Conservation (phyloP, 1,284 basidiomycete species). For the Abortiporus biennis region DNA sequence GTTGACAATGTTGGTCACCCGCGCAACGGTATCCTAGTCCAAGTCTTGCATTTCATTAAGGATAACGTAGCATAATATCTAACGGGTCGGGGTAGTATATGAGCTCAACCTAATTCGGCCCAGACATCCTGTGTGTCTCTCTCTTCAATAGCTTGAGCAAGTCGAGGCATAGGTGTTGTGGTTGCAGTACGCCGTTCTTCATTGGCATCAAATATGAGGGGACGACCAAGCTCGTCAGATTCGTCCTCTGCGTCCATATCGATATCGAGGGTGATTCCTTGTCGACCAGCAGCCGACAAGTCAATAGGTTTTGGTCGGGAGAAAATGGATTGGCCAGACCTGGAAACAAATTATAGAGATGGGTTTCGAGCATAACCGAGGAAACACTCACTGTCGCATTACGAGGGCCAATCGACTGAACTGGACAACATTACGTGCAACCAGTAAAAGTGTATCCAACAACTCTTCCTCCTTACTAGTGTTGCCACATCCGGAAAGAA, state of each 20-base stretch:
- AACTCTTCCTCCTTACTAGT: conserved; percentile 86
- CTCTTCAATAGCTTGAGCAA: conserved; percentile 44
- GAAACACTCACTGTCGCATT: conserved; percentile 73
- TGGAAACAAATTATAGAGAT: conserved; percentile 23
- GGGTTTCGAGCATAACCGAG: neutral
- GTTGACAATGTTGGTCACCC: too few species aligned
- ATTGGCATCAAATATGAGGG: conserved; percentile 49
- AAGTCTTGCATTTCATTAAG: too few species aligned
- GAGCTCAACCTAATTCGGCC: conserved; percentile 58
- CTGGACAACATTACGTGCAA: conserved; percentile 87
- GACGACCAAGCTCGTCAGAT: conserved; percentile 45
- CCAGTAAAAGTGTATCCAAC: conserved; percentile 83
- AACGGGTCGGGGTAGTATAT: too few species aligned
- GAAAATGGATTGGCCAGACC: conserved; percentile 93
- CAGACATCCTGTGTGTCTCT: conserved; percentile 65
- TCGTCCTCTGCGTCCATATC: conserved; percentile 68
- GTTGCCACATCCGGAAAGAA: conserved; percentile 73
- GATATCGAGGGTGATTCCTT: conserved; percentile 67
- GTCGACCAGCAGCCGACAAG: conserved; percentile 64
- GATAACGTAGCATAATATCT: neutral
- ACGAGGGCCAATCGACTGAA: conserved; percentile 86
- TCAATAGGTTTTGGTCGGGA: conserved; percentile 90
- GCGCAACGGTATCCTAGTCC: too few species aligned
- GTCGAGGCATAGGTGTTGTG: conserved; percentile 50
- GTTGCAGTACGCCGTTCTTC: conserved; percentile 31